A percentile compares a stretch with the other conserved stretches of the same genome.
Conservation (phyloP, 768 basidiomycete species). For the Tricholoma flavovirens region DNA sequence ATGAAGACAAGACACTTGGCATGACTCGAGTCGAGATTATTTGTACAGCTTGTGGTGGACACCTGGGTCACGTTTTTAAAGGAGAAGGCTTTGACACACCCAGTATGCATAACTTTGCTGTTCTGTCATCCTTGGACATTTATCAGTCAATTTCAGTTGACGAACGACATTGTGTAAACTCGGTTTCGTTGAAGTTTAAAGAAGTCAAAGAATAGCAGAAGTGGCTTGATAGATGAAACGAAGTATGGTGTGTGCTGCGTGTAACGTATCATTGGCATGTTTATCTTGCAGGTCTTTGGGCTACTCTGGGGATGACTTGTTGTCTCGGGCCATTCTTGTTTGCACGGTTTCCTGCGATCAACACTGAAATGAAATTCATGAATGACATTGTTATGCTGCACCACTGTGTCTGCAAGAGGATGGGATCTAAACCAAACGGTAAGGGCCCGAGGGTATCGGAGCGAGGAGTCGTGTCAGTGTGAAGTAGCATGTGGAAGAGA, state of each 20-base stretch:
- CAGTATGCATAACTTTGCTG: constrained; percentile 39
- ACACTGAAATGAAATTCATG: constrained; percentile 2
- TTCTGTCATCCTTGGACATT: neutral
- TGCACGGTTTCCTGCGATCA: neutral
- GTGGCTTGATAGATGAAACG: neutral
- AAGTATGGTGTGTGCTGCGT: neutral
- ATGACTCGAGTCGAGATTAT: constrained; percentile 81
- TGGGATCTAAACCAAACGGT: constrained; percentile 9
- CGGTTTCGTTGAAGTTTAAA: constrained; percentile 74
- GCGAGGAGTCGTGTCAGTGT: neutral
- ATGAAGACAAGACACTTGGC: constrained; percentile 64
- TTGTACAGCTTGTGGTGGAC: constrained; percentile 87
- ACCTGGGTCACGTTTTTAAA: constrained; percentile 94
- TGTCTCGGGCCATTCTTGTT: no score
- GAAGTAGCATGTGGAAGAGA: neutral
- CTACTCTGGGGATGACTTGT: no score
- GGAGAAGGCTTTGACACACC: constrained; percentile 81
- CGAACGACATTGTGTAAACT: constrained; percentile 89
- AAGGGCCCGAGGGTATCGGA: constrained; percentile 2
- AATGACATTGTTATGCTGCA: constrained; percentile 12
- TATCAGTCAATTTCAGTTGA: constrained; percentile 41
- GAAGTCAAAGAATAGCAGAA: constrained; percentile 27
- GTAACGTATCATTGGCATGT: neutral
- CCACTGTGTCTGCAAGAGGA: constrained; percentile 6
- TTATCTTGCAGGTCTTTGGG: no score